Conservation (phyloP, 768 basidiomycete genomes). For the Chalciporus pseudorubinellus region DNA sequence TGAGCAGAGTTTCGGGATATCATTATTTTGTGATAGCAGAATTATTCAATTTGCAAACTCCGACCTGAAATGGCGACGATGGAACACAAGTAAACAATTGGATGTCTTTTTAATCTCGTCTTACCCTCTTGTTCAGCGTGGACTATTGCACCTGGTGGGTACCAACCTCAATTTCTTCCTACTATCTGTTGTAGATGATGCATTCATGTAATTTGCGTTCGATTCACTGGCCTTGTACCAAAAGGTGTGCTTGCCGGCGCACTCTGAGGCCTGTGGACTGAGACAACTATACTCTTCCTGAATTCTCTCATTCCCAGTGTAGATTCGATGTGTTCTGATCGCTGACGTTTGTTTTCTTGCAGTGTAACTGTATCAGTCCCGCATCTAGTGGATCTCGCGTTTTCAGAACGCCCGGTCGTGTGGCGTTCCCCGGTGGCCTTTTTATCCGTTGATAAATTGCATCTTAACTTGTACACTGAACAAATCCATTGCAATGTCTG, state of each 20-base stretch:
- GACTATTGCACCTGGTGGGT: constrained; percentile 18
- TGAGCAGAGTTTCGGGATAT: too few species aligned
- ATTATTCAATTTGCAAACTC: not conserved
- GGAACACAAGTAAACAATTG: constrained; percentile 18
- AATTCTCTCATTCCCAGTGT: constrained; percentile 21
- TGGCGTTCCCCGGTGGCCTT: constrained; percentile 7
- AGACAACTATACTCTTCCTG: constrained; percentile 62
- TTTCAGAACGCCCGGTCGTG: constrained; percentile 10
- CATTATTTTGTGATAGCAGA: not conserved
- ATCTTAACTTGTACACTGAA: constrained; percentile 13
- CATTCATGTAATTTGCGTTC: constrained; percentile 87
- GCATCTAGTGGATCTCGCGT: constrained; percentile 3
- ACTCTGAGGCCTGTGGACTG: constrained; percentile 66
- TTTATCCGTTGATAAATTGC: constrained; percentile 16
- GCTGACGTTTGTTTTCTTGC: constrained; percentile 7
- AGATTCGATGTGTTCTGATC: not conserved
- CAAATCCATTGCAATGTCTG: constrained; percentile 23
- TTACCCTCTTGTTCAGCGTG: constrained; percentile 2
- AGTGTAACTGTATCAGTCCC: not conserved
- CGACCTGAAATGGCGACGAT: not conserved
- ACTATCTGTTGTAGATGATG: constrained; percentile 44
- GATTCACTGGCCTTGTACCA: constrained; percentile 59
- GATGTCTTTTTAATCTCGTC: not conserved
- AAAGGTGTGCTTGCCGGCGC: constrained; percentile 76
- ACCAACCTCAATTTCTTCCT: constrained; percentile 3